A percentile compares a stretch with the other conserved stretches of the same genome.
Evolutionary conservation across 495 filamentous ascomycete genomes (phyloP).

Genomic region (Aspergillus olivimuriae): DNA sequence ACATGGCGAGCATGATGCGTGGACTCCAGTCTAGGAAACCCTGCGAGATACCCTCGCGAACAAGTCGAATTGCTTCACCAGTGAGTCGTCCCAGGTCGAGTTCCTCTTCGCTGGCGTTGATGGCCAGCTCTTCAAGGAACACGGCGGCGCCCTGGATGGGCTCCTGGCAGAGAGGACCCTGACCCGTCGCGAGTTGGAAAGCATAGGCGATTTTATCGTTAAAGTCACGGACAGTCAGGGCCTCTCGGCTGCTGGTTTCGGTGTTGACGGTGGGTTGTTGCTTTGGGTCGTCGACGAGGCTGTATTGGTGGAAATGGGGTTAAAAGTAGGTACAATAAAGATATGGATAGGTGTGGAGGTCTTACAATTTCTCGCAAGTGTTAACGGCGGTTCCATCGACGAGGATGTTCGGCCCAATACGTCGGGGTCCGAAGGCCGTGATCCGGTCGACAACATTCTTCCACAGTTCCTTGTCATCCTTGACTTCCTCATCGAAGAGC

Average conservation of each 20-base stretch:
- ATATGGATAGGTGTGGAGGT: too few relatives aligned
- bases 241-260: constrained; percentile 35
- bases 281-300: constrained; percentile 35
- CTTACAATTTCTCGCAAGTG: constrained; percentile 70
- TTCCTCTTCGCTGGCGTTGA: constrained; percentile 52
- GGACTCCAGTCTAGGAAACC: constrained; percentile 96
- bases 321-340: too few relatives aligned
- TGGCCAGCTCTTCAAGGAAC: constrained; percentile 73
- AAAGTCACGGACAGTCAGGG: constrained; percentile 65
- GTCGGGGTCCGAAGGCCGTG: constrained; percentile 78
- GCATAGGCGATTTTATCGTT: constrained; percentile 86
- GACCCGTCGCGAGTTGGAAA: constrained; percentile 86
- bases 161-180: constrained; percentile 89
- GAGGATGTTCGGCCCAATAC: constrained; percentile 83
- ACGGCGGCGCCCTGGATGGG: constrained; percentile 91
- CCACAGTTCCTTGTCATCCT: constrained; percentile 68
- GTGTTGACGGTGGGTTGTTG: constrained; percentile 19
- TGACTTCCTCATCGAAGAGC: constrained; percentile 53
- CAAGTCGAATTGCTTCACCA: constrained; percentile 82
- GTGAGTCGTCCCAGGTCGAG: constrained; percentile 77
- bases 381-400: constrained; percentile 74
- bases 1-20: constrained; percentile 93
- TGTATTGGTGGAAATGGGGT: constrained; percentile 3
- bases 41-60: constrained; percentile 75
- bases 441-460: constrained; percentile 71